Conservation (phyloP, 75 land plant species). For the Selaginella tamariscina region DNA sequence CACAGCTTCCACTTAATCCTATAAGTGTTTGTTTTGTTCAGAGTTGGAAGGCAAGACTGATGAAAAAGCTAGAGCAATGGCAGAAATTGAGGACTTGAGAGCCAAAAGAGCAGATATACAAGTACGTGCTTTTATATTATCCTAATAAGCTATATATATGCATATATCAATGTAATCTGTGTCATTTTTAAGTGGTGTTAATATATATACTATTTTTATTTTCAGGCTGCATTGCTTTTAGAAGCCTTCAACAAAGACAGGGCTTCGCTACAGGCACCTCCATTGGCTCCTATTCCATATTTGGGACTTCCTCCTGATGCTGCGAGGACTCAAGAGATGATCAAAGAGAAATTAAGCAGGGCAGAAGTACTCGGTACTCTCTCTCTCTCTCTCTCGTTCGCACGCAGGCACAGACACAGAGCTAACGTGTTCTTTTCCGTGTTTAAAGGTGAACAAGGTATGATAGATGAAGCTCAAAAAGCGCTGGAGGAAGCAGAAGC, state of each 20-base stretch:
- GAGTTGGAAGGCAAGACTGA: conserved; percentile 90
- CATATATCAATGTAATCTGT: neutral
- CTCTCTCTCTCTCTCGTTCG: too few species aligned
- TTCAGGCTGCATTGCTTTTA: conserved; percentile 71
- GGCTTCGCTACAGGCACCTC: conserved; percentile 70
- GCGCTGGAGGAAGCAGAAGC: conserved; percentile 97
- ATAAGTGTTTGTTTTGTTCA: too few species aligned
- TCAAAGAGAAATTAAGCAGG: conserved; percentile 84
- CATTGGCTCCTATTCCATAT: conserved; percentile 56
- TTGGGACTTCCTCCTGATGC: conserved; percentile 65
- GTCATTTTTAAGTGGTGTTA: too few species aligned
- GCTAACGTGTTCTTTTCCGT: too few species aligned
- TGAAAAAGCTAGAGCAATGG: conserved; percentile 65
- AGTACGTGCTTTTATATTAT: conserved; percentile 26
- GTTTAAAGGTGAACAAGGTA: conserved; percentile 84
- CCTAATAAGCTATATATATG: too few species aligned
- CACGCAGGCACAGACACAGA: too few species aligned
- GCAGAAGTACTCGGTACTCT: conserved; percentile 98
- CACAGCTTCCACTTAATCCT: too few species aligned
- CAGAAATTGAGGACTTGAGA: conserved; percentile 74
- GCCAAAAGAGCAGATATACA: conserved; percentile 86
- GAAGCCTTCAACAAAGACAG: conserved; percentile 98
- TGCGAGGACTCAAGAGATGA: conserved; percentile 94
- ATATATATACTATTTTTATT: neutral
- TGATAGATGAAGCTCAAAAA: conserved; percentile 94